These are phyloP conservation scores for Metschnikowia picachoensis DNA, from an alignment of 805 yeast genomes.

Conservation along the genomic window DNA sequence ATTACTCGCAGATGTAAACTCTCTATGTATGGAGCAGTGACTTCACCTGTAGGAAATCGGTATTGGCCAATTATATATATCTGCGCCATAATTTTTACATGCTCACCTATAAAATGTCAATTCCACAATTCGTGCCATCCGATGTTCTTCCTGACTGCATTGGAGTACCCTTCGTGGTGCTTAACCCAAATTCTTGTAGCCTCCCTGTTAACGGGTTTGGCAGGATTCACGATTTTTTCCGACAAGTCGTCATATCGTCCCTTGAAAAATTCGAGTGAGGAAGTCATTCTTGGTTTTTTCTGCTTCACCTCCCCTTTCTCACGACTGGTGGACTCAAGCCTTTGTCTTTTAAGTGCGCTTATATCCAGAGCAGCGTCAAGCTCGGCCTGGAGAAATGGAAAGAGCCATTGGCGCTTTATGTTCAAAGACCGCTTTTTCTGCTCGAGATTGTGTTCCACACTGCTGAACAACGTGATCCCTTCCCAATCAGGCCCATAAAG, in stretches of 20 bases:
- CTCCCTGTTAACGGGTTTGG: slow-evolving; percentile 9
- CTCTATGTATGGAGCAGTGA: no score
- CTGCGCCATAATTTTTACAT: no score
- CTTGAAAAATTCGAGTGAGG: slow-evolving; percentile 38
- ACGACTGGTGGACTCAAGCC: not conserved
- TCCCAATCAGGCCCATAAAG: slow-evolving; percentile 37
- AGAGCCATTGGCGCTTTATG: slow-evolving; percentile 29
- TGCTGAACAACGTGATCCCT: slow-evolving; percentile 21
- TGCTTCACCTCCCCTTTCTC: slow-evolving; percentile 16
- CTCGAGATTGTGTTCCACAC: slow-evolving; percentile 8
- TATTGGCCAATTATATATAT: no score
- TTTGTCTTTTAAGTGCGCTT: slow-evolving; percentile 14
- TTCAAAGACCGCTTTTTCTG: slow-evolving; percentile 23
- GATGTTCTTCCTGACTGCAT: slow-evolving; percentile 82
- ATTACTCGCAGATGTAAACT: no score
- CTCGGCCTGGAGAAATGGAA: slow-evolving; percentile 36
- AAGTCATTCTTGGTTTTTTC: slow-evolving; percentile 20
- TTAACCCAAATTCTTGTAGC: slow-evolving; percentile 66
- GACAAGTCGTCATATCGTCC: slow-evolving; percentile 34
- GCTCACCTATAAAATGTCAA: not conserved
- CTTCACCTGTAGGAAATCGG: no score
- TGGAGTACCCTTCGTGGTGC: slow-evolving; percentile 86
- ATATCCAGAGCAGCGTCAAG: slow-evolving; percentile 28
- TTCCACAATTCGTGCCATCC: slow-evolving; percentile 70
- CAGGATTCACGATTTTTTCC: slow-evolving; percentile 19